Conservation (phyloP, 2,329 filamentous ascomycete species). For the Colletotrichum somersetense region DNA sequence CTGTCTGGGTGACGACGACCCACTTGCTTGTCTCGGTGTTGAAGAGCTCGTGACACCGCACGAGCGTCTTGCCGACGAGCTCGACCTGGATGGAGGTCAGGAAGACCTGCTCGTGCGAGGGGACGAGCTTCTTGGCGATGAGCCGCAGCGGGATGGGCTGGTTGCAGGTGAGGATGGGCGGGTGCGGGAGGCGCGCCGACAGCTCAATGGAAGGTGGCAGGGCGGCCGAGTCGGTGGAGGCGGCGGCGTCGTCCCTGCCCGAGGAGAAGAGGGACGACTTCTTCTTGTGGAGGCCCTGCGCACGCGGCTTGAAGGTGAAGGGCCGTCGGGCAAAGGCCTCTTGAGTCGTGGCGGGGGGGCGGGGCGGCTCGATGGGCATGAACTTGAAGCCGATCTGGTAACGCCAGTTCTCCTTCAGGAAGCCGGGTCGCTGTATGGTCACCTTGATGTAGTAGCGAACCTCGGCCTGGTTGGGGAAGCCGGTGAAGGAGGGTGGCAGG, state of each 20-base stretch:
- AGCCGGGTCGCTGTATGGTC: slow-evolving; percentile 88
- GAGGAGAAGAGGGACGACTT: slow-evolving; percentile 72
- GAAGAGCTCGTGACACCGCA: slow-evolving; percentile 81
- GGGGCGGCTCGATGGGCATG: slow-evolving; percentile 90
- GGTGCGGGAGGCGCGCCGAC: slow-evolving; percentile 84
- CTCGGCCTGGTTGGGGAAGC: slow-evolving; percentile 87
- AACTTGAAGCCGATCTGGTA: slow-evolving; percentile 81
- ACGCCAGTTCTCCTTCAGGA: slow-evolving; percentile 92
- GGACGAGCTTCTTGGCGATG: slow-evolving; percentile 80
- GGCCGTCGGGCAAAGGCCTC: slow-evolving; percentile 87
- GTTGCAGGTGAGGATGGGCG: slow-evolving; percentile 90
- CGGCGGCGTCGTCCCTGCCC: slow-evolving; percentile 37
- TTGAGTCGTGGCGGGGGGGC: slow-evolving; percentile 74
- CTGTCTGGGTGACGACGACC: slow-evolving; percentile 79
- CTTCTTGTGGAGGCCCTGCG: slow-evolving; percentile 56
- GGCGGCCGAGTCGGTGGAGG: slow-evolving; percentile 46
- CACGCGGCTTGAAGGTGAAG: slow-evolving; percentile 66
- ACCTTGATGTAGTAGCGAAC: slow-evolving; percentile 96
- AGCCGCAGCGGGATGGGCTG: slow-evolving; percentile 85
- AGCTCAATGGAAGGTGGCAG: slow-evolving; percentile 80
- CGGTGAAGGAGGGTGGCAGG: slow-evolving; percentile 88
- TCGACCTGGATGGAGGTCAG: slow-evolving; percentile 85
- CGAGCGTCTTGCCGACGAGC: slow-evolving; percentile 82
- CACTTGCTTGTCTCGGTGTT: slow-evolving; percentile 80
- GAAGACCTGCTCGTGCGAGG: slow-evolving; percentile 77